Evolutionary conservation across 257 asterid species (phyloP).

Genomic region (Scutellaria galericulata): DNA sequence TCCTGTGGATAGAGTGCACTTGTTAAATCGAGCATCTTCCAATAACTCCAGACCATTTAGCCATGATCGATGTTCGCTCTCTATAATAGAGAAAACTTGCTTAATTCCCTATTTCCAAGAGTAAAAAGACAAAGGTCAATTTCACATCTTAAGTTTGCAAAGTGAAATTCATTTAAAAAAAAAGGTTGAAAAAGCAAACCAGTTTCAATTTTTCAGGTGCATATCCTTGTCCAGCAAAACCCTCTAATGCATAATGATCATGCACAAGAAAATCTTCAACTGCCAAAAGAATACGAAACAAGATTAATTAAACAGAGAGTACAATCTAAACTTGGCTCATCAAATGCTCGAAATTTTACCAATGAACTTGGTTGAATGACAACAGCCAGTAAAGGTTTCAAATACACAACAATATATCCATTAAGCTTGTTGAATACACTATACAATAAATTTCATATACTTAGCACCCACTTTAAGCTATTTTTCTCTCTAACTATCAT

Average conservation of each 20-base stretch:
- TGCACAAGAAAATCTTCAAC: conserved; percentile 79
- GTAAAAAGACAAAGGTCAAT: conserved; percentile 8
- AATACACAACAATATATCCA: background rate
- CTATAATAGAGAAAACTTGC: conserved; percentile 62
- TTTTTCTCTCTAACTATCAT: conserved; percentile 9
- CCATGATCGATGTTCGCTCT: conserved; percentile 59
- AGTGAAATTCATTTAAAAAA: background rate
- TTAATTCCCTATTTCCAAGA: conserved; percentile 58
- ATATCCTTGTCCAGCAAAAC: conserved; percentile 50
- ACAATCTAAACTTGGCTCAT: conserved; percentile 1
- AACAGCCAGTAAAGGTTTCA: background rate
- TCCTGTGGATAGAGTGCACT: conserved; percentile 64
- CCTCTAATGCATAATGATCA: conserved; percentile 59
- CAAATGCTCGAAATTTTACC: conserved; percentile 22
- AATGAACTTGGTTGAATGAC: background rate
- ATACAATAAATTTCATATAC: background rate
- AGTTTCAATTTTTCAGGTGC: conserved; percentile 61
- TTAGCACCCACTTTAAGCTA: background rate
- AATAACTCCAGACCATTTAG: conserved; percentile 70
- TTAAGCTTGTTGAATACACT: background rate
- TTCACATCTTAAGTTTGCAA: background rate
- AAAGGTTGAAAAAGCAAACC: conserved; percentile 43
- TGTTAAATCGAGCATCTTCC: conserved; percentile 59
- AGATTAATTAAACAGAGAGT: background rate
- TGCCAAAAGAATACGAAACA: conserved; percentile 35